phyloP scores from a whole-genome alignment of 225 moss, liverwort and hornwort species.

The Straminergon stramineum region DNA sequence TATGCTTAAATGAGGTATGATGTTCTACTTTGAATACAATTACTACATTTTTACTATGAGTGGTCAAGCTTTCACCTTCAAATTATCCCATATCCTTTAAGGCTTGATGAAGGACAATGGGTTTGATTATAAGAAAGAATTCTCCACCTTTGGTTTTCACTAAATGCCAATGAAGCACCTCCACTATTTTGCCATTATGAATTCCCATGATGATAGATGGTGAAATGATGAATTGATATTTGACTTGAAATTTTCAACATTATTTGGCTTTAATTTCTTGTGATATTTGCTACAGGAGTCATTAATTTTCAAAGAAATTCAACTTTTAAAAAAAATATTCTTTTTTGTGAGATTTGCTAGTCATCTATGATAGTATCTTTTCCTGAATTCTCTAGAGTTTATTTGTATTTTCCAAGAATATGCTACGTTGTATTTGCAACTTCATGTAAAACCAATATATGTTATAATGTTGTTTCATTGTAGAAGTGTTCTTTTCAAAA shows the following conservation, averaged over 20 bases:
- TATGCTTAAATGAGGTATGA: background rate
- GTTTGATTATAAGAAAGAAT: background rate
- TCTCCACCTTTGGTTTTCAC: background rate
- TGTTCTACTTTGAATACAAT: background rate
- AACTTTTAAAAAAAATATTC: too few relatives aligned
- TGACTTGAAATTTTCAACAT: background rate
- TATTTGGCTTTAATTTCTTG: background rate
- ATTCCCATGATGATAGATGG: background rate
- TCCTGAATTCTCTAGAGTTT: background rate
- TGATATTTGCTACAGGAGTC: fast-evolving
- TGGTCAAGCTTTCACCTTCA: background rate
- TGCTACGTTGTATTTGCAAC: fast-evolving
- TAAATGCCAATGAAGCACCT: background rate
- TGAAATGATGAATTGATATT: background rate
- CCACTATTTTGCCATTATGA: background rate
- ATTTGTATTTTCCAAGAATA: background rate
- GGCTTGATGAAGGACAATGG: background rate
- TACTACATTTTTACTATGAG: fast-evolving
- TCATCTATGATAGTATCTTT: fast-evolving
- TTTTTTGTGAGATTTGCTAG: fast-evolving
- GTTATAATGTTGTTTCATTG: background rate
- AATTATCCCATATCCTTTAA: background rate
- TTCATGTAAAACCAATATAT: background rate
- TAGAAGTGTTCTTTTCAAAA: background rate
- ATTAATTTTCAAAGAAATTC: background rate